A percentile compares a stretch with the other conserved stretches of the same genome.
Conservation (phyloP, 768 basidiomycete species). For the Russula earlei region DNA sequence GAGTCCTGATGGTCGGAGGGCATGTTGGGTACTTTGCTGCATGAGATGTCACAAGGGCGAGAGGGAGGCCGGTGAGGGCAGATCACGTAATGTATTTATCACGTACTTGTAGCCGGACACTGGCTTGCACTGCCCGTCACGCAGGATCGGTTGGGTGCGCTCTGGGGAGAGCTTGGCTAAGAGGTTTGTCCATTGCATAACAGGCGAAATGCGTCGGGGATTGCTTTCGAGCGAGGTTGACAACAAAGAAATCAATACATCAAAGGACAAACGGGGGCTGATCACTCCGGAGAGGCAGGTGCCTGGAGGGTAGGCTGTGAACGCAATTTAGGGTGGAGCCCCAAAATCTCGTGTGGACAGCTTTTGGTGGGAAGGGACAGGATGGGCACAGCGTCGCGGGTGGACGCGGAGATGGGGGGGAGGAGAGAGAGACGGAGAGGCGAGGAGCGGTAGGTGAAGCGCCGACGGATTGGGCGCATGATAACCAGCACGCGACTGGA, state of each 20-base stretch:
- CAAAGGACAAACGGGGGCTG: not conserved
- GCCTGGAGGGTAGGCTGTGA: conserved; percentile 7
- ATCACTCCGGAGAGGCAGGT: not conserved
- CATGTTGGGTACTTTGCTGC: conserved; percentile 12
- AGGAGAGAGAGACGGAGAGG: too few relatives aligned
- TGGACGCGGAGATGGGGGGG: not conserved
- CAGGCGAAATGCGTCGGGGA: not conserved
- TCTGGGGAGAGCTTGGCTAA: conserved; percentile 13
- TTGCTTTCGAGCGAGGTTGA: not conserved
- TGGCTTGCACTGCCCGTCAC: conserved; percentile 16
- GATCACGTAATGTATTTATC: conserved; percentile 13
- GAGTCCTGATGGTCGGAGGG: conserved; percentile 8
- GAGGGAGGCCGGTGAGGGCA: not conserved
- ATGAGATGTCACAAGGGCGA: conserved; percentile 2
- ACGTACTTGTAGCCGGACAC: conserved; percentile 14
- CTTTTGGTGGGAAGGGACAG: conserved; percentile 1
- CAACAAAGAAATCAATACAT: not conserved
- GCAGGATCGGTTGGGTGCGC: conserved; percentile 5
- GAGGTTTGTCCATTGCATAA: conserved; percentile 9
- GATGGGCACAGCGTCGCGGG: conserved; percentile 10
- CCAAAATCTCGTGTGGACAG: not conserved
- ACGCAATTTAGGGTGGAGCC: conserved; percentile 10
- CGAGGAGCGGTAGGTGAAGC: conserved; percentile 9
- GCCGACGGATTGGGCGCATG: conserved; percentile 2
- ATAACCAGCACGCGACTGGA: conserved; percentile 8